Base-by-base conservation (phyloP, 106 monocot species). In the Dendrobium chrysotoxum region DNA sequence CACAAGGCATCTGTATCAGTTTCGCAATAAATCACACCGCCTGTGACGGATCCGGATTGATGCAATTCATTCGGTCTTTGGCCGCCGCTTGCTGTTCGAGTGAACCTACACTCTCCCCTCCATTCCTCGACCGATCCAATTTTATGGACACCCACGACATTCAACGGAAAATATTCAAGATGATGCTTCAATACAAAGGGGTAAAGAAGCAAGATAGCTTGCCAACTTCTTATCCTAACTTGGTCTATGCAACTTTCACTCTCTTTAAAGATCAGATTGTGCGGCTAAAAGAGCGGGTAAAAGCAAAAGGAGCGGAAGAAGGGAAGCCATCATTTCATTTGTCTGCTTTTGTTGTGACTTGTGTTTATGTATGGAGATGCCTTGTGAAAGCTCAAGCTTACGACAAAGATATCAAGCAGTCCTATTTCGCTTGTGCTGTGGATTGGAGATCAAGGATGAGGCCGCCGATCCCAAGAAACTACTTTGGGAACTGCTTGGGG, bases 401-500 rank as follows among this genome's bases (percentile, higher is more conserved):
- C 16, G 39, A 18, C 28, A 7, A 15, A 13, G 68, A 2, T 5
- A 13, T 28, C 39, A 17, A 18, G 9, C 44, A 41, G 4, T 4
- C 13, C 18, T 6, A 1, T 80, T 79, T 55, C 21, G 2, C 35
- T 35, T 35, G 35, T 3, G 35, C 78, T 2, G 77, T 71, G 9
- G 78, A 88, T 46, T 77, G 41, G 78, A 75, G 85, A 26, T 25
- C 5, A 15, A 65, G 83, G 75, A 41, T 88, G 82, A 3, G 44
- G 6, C 88, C 88, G 26, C 83, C 77, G 21, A 1, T 88, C 6
- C 83, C 85, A 0, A 50, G 23, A 3, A 53, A 18, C 20, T 88
- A 88, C 80, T 80, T 88, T 17, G 88, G 88, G 13, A 88, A 85
- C 67, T 88, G 82, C 35, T 13, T 88, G 26, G 74, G 82, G 17